phyloP scores from a whole-genome alignment of 495 filamentous ascomycete genomes.

The Geoglossum glabrum region DNA sequence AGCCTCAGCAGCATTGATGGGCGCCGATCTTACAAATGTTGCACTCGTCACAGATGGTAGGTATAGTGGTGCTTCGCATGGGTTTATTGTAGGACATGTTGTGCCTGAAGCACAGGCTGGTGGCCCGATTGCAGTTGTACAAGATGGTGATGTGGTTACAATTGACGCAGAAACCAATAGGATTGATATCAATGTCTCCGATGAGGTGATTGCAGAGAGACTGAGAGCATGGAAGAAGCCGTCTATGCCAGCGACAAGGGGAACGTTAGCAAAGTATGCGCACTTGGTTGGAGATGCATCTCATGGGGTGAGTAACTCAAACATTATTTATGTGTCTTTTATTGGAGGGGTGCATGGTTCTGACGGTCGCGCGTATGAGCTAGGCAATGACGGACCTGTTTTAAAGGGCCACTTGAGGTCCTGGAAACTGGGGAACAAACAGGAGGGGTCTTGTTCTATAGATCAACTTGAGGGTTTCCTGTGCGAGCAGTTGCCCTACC shows the following conservation, averaged over 20 bases:
- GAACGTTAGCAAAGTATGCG: conserved; percentile 82
- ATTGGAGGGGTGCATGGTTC: background rate
- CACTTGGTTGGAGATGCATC: conserved; percentile 51
- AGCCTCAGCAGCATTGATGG: conserved; percentile 79
- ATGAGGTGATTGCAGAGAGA: conserved; percentile 50
- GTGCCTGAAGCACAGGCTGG: conserved; percentile 77
- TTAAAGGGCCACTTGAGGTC: conserved; percentile 7
- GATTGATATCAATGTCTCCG: conserved; percentile 52
- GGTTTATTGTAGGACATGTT: conserved; percentile 92
- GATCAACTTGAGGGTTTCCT: too few relatives aligned
- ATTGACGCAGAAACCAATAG: conserved; percentile 71
- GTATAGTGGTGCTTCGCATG: conserved; percentile 78
- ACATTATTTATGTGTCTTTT: background rate
- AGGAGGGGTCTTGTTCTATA: too few relatives aligned
- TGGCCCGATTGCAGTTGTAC: conserved; percentile 64
- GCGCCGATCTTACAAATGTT: conserved; percentile 70
- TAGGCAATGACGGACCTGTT: conserved; percentile 24
- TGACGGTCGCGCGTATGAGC: background rate
- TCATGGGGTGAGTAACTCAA: conserved; percentile 28
- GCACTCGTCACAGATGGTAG: conserved; percentile 87
- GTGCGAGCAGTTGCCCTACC: too few relatives aligned
- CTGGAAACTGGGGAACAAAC: too few relatives aligned
- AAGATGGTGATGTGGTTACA: conserved; percentile 64
- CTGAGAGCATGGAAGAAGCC: conserved; percentile 55
- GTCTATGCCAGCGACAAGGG: conserved; percentile 54